A percentile compares a stretch with the other conserved stretches of the same genome.
Conservation (phyloP, 192 early-diverging fungal genomes). For the Coemansia sp. region DNA sequence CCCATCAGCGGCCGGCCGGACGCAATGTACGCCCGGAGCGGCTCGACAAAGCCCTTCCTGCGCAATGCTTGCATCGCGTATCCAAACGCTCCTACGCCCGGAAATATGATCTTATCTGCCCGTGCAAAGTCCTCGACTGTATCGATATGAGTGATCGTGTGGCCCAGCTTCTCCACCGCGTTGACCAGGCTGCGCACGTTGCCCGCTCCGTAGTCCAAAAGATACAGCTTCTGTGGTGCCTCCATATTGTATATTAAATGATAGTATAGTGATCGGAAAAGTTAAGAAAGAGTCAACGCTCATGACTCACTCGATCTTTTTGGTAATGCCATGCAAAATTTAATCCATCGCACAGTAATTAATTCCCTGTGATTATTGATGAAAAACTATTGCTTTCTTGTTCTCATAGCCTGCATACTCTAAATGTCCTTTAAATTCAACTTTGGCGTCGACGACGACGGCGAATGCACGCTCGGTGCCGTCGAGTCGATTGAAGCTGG, state of each 20-base stretch:
- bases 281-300: no score
- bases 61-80: slow-evolving; percentile 79
- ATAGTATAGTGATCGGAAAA: not conserved
- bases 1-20: slow-evolving; percentile 94
- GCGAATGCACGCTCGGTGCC: slow-evolving; percentile 6
- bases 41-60: slow-evolving; percentile 73
- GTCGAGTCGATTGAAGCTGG: not conserved
- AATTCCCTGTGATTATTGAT: no score
- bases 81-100: slow-evolving; percentile 97
- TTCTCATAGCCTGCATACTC: not conserved
- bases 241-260: no score
- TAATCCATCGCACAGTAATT: no score
- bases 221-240: slow-evolving; percentile 55
- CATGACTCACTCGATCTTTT: no score
- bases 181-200: slow-evolving; percentile 97
- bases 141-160: slow-evolving; percentile 75
- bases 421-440: slow-evolving; percentile 53
- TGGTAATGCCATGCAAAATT: no score
- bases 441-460: slow-evolving; percentile 36
- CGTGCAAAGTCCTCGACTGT: slow-evolving; percentile 77
- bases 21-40: slow-evolving; percentile 78
- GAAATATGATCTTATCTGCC: slow-evolving; percentile 97
- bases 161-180: slow-evolving; percentile 87
- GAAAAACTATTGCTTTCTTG: no score
- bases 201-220: slow-evolving; percentile 99